Evolutionary conservation across 257 asterid genomes (phyloP), one percentile per base, ranked within the genome.

Genomic region (Echium plantagineum): DNA sequence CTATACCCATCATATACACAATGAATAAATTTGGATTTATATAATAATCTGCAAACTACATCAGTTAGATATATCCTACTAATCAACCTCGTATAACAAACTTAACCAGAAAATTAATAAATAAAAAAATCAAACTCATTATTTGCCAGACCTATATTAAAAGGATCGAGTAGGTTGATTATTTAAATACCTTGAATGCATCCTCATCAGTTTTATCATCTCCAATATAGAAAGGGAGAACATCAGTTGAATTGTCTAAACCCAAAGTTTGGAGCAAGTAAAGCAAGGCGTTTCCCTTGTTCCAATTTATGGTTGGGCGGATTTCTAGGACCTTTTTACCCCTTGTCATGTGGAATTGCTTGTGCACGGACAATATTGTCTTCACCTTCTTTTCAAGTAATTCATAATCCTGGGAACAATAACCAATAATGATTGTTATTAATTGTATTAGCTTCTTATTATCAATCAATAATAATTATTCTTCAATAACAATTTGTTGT

Each of bases 131-230:
- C n/a, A n/a, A n/a, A n/a, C n/a, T n/a, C n/a, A n/a, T n/a, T n/a
- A n/a, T n/a, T n/a, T n/a, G n/a, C n/a, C n/a, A n/a, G n/a, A n/a
- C n/a, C n/a, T n/a, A n/a, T n/a, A n/a, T n/a, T n/a, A n/a, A n/a
- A n/a, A n/a, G n/a, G n/a, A n/a, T n/a, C n/a, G n/a, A n/a, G n/a
- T n/a, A n/a, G n/a, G n/a, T n/a, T n/a, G n/a, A n/a, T n/a, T n/a
- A n/a, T n/a, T n/a, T n/a, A n/a, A n/a, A n/a, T n/a, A n/a, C 97
- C 94, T 82, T 79, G 55, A 89, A 89, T 2, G 93, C 97, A 60
- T 89, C 97, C 76, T 89, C 97, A 16, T 89, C 97, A 7, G 94
- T 84, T 63, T 63, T 77, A 68, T 89, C 97, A 55, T 86, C 97
- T 5, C 97, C 95, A 0, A 89, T 74, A 58, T 82, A 89, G 38